phyloP scores from a whole-genome alignment of 345 rosid genomes.

The Bruguiera sexangula region DNA sequence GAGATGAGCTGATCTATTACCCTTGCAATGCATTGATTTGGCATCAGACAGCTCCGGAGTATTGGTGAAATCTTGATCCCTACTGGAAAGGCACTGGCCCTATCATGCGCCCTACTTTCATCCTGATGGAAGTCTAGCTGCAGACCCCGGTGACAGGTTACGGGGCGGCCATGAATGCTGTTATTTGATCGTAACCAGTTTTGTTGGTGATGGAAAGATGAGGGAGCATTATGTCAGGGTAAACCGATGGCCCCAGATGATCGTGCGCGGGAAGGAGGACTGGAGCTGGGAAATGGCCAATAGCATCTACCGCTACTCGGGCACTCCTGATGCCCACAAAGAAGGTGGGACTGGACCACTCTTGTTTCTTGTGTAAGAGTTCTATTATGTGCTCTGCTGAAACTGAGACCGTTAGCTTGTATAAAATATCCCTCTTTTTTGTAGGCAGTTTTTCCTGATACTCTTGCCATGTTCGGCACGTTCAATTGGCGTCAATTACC shows the following conservation, averaged over 20 bases:
- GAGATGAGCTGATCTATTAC: neutral
- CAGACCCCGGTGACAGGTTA: slow-evolving; percentile 50
- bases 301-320: slow-evolving; percentile 41
- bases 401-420: too few species aligned
- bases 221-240: slow-evolving; percentile 58
- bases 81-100: slow-evolving; percentile 50
- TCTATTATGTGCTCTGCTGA: too few species aligned
- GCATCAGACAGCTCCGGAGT: slow-evolving; percentile 48
- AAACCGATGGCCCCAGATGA: slow-evolving; percentile 50
- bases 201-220: slow-evolving; percentile 39
- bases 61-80: slow-evolving; percentile 59
- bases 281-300: slow-evolving; percentile 73
- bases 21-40: slow-evolving; percentile 3
- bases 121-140: slow-evolving; percentile 56
- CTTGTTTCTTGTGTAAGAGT: slow-evolving; percentile 15
- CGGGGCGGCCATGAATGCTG: slow-evolving; percentile 73
- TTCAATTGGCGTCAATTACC: too few species aligned
- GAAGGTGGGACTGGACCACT: slow-evolving; percentile 52
- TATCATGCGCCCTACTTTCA: slow-evolving; percentile 53
- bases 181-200: slow-evolving; percentile 40
- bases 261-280: slow-evolving; percentile 45
- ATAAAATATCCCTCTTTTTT: too few species aligned
- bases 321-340: slow-evolving; percentile 43
- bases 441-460: too few species aligned
- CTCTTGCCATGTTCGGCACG: too few species aligned